phyloP scores from a whole-genome alignment of 768 basidiomycete genomes.

The Tricholoma terreum region DNA sequence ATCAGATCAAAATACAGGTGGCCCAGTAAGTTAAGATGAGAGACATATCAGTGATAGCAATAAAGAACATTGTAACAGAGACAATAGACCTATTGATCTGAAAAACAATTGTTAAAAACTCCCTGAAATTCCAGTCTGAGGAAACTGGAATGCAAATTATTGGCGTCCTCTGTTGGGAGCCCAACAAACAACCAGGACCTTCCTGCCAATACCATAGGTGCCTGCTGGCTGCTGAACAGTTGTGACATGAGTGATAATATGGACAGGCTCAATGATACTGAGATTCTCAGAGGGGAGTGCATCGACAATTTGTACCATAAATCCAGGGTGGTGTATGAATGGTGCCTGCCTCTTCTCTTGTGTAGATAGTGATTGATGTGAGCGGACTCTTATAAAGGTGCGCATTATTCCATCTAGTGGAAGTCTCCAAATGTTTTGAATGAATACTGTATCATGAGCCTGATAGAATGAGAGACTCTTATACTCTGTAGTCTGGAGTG shows the following conservation, averaged over 20 bases:
- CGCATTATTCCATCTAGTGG: no score
- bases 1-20: no score
- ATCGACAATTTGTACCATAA: constrained; percentile 16
- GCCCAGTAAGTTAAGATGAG: background rate
- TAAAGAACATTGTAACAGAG: background rate
- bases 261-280: constrained; percentile 19
- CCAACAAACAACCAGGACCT: background rate
- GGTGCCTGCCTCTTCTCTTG: constrained; percentile 16
- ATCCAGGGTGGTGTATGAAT: constrained; percentile 13
- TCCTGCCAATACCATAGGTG: constrained; percentile 13
- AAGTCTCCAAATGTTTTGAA: constrained; percentile 15
- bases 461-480: no score
- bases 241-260: constrained; percentile 25
- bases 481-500: no score
- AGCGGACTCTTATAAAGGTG: constrained; percentile 18
- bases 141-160: background rate
- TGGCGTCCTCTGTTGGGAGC: background rate
- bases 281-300: constrained; percentile 7
- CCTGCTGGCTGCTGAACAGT: constrained; percentile 13
- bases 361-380: constrained; percentile 12
- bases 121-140: background rate
- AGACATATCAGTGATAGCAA: background rate
- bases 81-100: background rate
- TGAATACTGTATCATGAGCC: constrained; percentile 17
- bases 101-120: background rate